phyloP scores from a whole-genome alignment of 495 filamentous ascomycete genomes.

The Neurospora cerealis region DNA sequence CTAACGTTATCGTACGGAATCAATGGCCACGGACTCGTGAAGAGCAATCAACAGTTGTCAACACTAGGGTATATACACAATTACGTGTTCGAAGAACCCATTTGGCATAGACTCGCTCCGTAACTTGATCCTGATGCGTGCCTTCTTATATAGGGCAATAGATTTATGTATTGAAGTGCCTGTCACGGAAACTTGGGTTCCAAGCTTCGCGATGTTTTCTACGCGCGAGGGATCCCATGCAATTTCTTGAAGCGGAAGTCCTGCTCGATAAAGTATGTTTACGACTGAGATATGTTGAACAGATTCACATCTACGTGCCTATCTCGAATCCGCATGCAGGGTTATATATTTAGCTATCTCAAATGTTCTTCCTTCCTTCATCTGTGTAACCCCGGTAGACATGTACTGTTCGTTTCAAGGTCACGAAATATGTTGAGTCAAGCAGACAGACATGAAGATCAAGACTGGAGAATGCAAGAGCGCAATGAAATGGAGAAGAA shows the following conservation, averaged over 20 bases:
- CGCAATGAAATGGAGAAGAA: background rate
- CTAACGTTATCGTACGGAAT: background rate
- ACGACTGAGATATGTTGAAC: background rate
- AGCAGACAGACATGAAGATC: background rate
- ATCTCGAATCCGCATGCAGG: too few species aligned
- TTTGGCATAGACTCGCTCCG: background rate
- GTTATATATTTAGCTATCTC: too few species aligned
- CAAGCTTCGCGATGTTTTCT: background rate
- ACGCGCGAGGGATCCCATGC: background rate
- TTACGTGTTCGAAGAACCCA: background rate
- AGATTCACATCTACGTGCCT: background rate
- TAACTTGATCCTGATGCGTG: background rate
- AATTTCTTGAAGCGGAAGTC: background rate
- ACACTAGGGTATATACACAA: background rate
- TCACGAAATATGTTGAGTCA: background rate
- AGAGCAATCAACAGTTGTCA: background rate
- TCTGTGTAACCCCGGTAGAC: background rate
- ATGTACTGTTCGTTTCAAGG: background rate
- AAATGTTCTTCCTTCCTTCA: background rate
- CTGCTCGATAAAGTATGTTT: too few species aligned
- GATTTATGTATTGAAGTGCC: background rate
- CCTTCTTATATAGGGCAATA: background rate
- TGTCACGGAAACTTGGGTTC: background rate
- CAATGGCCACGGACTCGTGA: background rate
- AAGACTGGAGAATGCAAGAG: background rate